A percentile compares a stretch with the other conserved stretches of the same genome.
Evolutionary conservation across 257 asterid genomes (phyloP).

Genomic region (Solanum pinnatisectum): DNA sequence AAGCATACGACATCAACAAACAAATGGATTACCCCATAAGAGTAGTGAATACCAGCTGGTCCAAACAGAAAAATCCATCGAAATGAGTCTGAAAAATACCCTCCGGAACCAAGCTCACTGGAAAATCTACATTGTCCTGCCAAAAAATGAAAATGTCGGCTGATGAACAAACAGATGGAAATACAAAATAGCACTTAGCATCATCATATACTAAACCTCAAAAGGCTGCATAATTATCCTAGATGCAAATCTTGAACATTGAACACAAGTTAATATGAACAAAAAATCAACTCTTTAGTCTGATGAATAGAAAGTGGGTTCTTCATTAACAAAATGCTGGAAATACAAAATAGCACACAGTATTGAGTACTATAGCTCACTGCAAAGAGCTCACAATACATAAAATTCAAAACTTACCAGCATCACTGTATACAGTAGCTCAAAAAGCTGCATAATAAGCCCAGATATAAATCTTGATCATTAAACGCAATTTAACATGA

Average conservation of each 20-base stretch:
- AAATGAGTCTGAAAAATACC: slow-evolving; percentile 24
- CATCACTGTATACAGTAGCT: background rate
- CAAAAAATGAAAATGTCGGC: background rate
- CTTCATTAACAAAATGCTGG: background rate
- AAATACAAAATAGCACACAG: background rate
- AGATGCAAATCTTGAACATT: background rate
- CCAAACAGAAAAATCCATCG: slow-evolving; percentile 60
- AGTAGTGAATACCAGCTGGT: slow-evolving; percentile 48
- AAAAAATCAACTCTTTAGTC: background rate
- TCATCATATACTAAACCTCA: background rate
- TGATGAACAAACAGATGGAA: background rate
- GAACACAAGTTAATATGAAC: background rate
- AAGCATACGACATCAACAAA: background rate
- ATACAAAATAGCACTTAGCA: background rate
- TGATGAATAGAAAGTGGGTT: background rate
- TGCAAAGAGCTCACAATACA: background rate
- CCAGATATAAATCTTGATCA: background rate
- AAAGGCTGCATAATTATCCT: background rate
- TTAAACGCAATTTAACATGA: background rate
- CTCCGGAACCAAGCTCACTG: slow-evolving; percentile 27
- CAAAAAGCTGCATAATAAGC: background rate
- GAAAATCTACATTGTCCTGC: slow-evolving; percentile 31
- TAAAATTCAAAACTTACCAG: background rate
- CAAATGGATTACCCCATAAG: background rate
- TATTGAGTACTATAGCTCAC: background rate